Evolutionary conservation across 192 early-diverging fungal species (phyloP).

Genomic region (Coemansia sp.): DNA sequence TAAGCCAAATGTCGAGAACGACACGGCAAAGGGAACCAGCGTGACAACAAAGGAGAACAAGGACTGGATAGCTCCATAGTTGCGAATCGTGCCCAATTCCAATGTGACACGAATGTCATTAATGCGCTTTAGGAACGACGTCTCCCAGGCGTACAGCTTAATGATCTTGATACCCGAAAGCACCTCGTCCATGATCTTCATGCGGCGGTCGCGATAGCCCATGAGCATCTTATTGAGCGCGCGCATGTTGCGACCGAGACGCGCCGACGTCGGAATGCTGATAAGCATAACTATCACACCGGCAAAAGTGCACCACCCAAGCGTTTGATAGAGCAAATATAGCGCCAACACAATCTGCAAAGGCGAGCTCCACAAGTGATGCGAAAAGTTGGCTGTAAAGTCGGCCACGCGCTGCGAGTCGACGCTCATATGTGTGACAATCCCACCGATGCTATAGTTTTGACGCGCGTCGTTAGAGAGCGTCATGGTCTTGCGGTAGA

Average conservation of each 20-base stretch:
- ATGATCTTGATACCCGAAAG: slow-evolving; percentile 66
- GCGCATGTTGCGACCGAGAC: slow-evolving; percentile 69
- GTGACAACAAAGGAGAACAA: slow-evolving; percentile 44
- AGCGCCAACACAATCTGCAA: slow-evolving; percentile 82
- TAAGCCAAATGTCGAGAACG: slow-evolving; percentile 47
- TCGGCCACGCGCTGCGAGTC: slow-evolving; percentile 74
- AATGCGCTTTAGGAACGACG: slow-evolving; percentile 44
- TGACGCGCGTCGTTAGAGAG: slow-evolving; percentile 84
- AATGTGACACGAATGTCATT: slow-evolving; percentile 34
- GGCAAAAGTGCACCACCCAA: slow-evolving; percentile 82
- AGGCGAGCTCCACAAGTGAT: slow-evolving; percentile 79
- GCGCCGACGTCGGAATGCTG: slow-evolving; percentile 81
- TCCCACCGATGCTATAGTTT: slow-evolving; percentile 80
- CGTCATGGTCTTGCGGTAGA: slow-evolving; percentile 85
- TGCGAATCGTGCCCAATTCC: slow-evolving; percentile 46
- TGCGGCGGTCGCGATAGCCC: slow-evolving; percentile 62
- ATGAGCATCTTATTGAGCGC: slow-evolving; percentile 82
- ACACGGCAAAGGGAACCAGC: slow-evolving; percentile 47
- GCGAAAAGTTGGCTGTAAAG: slow-evolving; percentile 67
- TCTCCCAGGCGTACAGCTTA: slow-evolving; percentile 74
- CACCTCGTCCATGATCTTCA: slow-evolving; percentile 69
- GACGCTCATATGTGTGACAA: slow-evolving; percentile 74
- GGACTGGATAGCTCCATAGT: slow-evolving; percentile 37
- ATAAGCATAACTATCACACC: slow-evolving; percentile 84
- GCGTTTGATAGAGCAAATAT: slow-evolving; percentile 76